These are phyloP conservation scores for Thelonectria olida DNA, from an alignment of 2,329 filamentous ascomycete species.

Conservation along the genomic window DNA sequence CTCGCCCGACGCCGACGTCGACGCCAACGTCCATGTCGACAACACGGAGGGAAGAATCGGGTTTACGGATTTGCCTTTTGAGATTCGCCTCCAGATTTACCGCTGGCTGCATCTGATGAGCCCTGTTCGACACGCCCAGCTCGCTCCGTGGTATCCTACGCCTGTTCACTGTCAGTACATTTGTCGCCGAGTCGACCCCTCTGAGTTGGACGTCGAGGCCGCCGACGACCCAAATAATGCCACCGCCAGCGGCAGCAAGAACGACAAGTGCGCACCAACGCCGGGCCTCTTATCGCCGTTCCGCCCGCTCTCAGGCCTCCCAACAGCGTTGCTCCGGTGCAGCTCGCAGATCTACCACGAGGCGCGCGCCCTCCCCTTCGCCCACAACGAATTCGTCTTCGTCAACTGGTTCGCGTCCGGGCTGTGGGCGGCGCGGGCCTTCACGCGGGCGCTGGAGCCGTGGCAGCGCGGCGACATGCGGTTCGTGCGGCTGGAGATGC, in stretches of 20 bases:
- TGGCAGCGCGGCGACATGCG: conserved; percentile 56
- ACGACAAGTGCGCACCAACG: not conserved
- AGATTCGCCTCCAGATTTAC: conserved; percentile 59
- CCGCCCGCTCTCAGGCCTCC: conserved; percentile 51
- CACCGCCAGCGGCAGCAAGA: not conserved
- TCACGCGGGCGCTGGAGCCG: conserved; percentile 44
- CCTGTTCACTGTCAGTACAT: conserved; percentile 46
- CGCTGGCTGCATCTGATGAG: conserved; percentile 50
- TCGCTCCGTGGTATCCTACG: conserved; percentile 52
- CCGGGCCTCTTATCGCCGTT: conserved; percentile 41
- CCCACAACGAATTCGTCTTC: conserved; percentile 57
- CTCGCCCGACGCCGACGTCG: not conserved
- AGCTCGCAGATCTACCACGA: conserved; percentile 55
- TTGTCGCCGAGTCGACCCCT: conserved; percentile 31
- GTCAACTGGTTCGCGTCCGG: conserved; percentile 57
- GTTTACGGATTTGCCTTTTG: conserved; percentile 47
- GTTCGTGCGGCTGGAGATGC: conserved; percentile 52
- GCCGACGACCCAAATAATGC: not conserved
- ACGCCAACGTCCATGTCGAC: too few species aligned
- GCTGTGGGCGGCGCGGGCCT: conserved; percentile 50
- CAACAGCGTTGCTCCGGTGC: conserved; percentile 49
- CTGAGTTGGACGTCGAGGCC: not conserved
- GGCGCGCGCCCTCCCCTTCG: conserved; percentile 51
- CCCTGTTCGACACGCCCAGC: conserved; percentile 49
- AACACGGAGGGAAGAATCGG: not conserved